phyloP scores from a whole-genome alignment of 305 asterid species.

The Fraxinus baroniana region DNA sequence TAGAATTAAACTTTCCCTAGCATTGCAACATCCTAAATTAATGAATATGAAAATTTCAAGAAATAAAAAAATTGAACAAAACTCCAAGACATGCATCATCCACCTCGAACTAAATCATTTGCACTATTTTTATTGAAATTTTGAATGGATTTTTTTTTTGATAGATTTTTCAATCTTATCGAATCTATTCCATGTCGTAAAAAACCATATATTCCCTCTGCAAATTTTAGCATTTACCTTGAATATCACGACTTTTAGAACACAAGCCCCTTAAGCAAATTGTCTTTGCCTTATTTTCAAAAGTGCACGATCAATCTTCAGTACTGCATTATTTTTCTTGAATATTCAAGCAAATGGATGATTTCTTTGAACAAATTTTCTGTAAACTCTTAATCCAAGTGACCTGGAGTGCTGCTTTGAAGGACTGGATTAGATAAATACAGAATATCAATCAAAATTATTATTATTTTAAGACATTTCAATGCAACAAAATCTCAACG shows the following conservation, averaged over 20 bases:
- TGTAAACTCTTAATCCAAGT: slow-evolving; percentile 53
- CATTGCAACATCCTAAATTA: background rate
- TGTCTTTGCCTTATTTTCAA: slow-evolving; percentile 47
- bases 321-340: slow-evolving; percentile 62
- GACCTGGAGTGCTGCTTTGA: background rate
- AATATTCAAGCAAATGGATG: slow-evolving; percentile 77
- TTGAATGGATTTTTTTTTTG: slow-evolving; percentile 28
- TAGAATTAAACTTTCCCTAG: background rate
- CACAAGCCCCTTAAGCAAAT: slow-evolving; percentile 70
- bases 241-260: slow-evolving; percentile 12
- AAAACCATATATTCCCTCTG: slow-evolving; percentile 54
- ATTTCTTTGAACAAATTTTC: slow-evolving; percentile 62
- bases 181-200: slow-evolving; percentile 62
- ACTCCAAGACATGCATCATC: background rate
- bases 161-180: slow-evolving; percentile 49
- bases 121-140: slow-evolving; percentile 41
- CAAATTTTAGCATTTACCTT: slow-evolving; percentile 35
- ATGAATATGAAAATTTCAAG: background rate
- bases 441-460: background rate
- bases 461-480: background rate
- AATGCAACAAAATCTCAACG: background rate
- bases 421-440: background rate
- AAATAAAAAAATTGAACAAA: background rate
- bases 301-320: slow-evolving; percentile 65
- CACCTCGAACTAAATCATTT: slow-evolving; percentile 31